A percentile compares a stretch with the other conserved stretches of the same genome.
Evolutionary conservation across 257 asterid genomes (phyloP).

Genomic region (Striga asiatica): DNA sequence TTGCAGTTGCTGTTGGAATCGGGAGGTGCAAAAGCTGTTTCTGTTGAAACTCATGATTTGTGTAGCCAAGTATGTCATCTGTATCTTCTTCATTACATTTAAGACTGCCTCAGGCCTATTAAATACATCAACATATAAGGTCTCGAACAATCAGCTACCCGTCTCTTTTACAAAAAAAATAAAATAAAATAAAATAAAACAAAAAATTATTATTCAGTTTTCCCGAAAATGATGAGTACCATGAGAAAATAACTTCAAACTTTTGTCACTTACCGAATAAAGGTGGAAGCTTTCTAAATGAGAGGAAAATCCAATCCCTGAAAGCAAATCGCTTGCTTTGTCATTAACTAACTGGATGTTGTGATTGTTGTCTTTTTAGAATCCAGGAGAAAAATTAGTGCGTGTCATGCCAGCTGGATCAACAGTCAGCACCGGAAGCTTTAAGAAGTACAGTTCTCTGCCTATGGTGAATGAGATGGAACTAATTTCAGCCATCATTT

Average conservation of each 20-base stretch:
- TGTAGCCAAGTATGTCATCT: constrained; percentile 37
- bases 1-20: constrained; percentile 58
- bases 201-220: neutral
- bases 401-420: constrained; percentile 54
- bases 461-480: constrained; percentile 65
- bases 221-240: neutral
- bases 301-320: neutral
- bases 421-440: constrained; percentile 20
- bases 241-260: neutral
- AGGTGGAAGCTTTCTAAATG: neutral
- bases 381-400: constrained; percentile 36
- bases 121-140: constrained; percentile 3
- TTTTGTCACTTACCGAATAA: neutral
- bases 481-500: constrained; percentile 55
- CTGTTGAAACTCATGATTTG: constrained; percentile 30
- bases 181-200: too few species aligned
- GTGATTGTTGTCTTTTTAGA: constrained; percentile 29
- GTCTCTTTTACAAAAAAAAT: constrained; percentile 5
- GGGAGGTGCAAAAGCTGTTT: constrained; percentile 65
- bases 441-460: constrained; percentile 29
- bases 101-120: neutral
- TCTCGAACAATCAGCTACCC: constrained; percentile 2
- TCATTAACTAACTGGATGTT: constrained; percentile 10
- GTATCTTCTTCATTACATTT: constrained; percentile 9
- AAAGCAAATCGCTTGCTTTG: neutral